Base-by-base conservation (phyloP, 2,329 filamentous ascomycete species). In the Uncinocarpus reesii region DNA sequence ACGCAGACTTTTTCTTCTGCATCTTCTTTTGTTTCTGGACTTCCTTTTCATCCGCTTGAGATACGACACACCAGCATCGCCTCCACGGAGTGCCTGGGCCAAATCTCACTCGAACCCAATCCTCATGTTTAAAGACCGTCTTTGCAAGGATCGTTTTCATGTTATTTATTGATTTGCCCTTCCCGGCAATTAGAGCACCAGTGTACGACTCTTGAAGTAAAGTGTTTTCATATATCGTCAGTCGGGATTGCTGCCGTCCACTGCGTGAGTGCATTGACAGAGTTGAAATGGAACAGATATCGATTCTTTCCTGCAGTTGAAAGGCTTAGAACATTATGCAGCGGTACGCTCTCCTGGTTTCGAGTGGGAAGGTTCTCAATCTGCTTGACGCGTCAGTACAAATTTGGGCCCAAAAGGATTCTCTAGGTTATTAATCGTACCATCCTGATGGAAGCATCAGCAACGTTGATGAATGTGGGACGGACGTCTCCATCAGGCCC, bases 381-480 rank as follows among this genome's bases (percentile, higher is more conserved):
- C 85, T 90, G 53, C 4, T 49, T 23, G 42, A 29, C 8, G 23
- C 4, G 24, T 44, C 50, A 53, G 62, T 42, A 52, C 18, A 47
- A 41, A 49, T 24, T 45, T 37, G 21, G 26, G 47, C 40, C 46
- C 34, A 13, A 28, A 23, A 23, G 18, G 34, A 24, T 37, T 21
- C 36, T 42, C 1, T 46, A 31, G 52, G 38, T 28, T 40, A 55
- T 67, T 1, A 24, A 57, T 16, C 51, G 13, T 75, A 95, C 92
- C 88, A 96, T 95, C 67, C 94, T 95, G 58, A 98, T 88, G 0
- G 92, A 95, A 16, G 92, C 92, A 74, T 98, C 92, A 5, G 92
- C 94, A 51, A 98, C 70, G 62, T 98, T 98, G 65, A 98, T 89
- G 64, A 95, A 98, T 43, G 86, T 92, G 26, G 88, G 87, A 35